These are phyloP conservation scores for Peronosclerospora sorghi DNA, from an alignment of 352 stramenopile species.

Conservation along the genomic window DNA sequence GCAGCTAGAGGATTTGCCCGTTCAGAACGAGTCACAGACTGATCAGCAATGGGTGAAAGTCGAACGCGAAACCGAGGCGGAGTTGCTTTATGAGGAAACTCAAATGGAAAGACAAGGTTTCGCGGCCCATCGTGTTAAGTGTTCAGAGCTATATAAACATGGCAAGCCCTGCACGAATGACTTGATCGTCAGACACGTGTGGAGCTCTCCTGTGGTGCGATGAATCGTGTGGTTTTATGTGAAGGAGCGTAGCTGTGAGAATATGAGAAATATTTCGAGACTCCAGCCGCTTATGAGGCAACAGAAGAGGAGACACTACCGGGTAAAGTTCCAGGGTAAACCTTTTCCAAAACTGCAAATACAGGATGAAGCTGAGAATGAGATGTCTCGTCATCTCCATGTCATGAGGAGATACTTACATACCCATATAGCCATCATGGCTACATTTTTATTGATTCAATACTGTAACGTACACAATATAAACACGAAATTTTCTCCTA, in stretches of 20 bases:
- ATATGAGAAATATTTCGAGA: conserved; percentile 81
- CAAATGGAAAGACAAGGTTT: conserved; percentile 17
- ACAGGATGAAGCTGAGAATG: background rate
- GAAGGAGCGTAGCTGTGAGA: conserved; percentile 84
- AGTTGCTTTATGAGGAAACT: conserved; percentile 3
- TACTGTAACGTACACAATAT: no score
- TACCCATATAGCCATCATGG: no score
- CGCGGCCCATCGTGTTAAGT: conserved; percentile 31
- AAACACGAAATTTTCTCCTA: no score
- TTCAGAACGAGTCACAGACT: conserved; percentile 77
- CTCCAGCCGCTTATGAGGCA: conserved; percentile 37
- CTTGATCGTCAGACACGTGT: conserved; percentile 62
- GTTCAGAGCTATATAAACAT: conserved; percentile 57
- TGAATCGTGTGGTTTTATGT: conserved; percentile 73
- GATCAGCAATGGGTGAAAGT: conserved; percentile 39
- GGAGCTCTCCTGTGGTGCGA: conserved; percentile 58
- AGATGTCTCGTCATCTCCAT: background rate
- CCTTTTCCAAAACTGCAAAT: background rate
- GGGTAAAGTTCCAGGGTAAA: conserved; percentile 11
- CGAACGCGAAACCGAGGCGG: conserved; percentile 31
- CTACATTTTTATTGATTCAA: no score
- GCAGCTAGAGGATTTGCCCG: conserved; percentile 36
- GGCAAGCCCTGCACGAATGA: conserved; percentile 81
- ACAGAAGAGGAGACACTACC: conserved; percentile 13
- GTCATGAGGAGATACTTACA: conserved; percentile 23